Base-by-base conservation (phyloP, 2,329 filamentous ascomycete species). In the Colletotrichum graminicola region DNA sequence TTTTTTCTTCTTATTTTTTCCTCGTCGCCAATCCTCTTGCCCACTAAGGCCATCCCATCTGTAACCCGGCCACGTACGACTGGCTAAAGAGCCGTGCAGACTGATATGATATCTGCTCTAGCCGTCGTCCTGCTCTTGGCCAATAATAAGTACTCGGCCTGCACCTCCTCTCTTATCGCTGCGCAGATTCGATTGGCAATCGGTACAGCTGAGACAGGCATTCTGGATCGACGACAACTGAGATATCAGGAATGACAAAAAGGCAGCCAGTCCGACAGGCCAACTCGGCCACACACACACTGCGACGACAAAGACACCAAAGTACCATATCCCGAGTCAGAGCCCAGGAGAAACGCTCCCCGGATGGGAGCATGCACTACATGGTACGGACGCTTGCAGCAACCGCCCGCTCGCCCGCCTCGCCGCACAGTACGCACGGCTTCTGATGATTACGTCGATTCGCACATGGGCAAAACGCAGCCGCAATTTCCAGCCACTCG, bases 401-500 rank as follows among this genome's bases (percentile, higher is more conserved):
- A 60, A 65, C 41, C 52, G 45, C 54, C 65, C 47, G 57, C 64
- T 64, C 55, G 55, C 63, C 45, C 65, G 36, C 59, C 63, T 62
- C 36, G 64, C 52, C 34, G 60, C 65, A 54, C 23, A 63, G 45
- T 36, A 21, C n/a, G 60, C 34, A 41, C 18, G 36, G 41, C 21
- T 47, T 29, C 23, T 59, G 39, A 32, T n/a, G 39, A 36, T 29
- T 18, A 68, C 64, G 45, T 62, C 14, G 59, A 52, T 52, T 36
- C 34, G 47, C 57, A 56, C 57, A 62, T 52, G 51, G 68, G 57
- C 57, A 62, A 29, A 43, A 43, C 63, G 59, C 54, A 71, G 54
- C 65, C 69, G 59, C 64, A 71, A 36, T 67, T 67, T 71, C 67
- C 56, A 71, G 45, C 57, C 62, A 69, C 43, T 71, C 67, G 67